Conservation (phyloP, 371 early-diverging fungal species). For the Rhizomucor miehei region DNA sequence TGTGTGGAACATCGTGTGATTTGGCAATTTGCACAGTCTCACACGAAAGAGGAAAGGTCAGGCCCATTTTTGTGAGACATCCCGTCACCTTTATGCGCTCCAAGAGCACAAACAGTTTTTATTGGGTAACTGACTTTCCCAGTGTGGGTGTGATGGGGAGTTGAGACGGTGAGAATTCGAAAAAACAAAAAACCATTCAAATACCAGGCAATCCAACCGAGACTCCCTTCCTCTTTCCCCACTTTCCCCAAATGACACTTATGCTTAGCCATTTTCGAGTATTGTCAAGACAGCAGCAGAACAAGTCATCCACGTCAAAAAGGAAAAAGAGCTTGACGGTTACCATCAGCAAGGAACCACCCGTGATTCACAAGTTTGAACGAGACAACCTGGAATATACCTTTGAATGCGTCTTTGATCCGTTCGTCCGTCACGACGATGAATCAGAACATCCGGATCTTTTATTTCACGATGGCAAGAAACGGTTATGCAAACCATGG, state of each 20-base stretch:
- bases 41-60: no score
- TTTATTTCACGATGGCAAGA: conserved; percentile 9
- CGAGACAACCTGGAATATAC: conserved; percentile 31
- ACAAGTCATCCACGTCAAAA: neutral
- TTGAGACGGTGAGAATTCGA: no score
- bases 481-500: conserved; percentile 32
- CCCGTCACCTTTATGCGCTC: no score
- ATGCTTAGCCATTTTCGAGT: conserved; percentile 9
- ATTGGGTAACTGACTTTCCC: no score
- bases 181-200: no score
- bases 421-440: conserved; percentile 36
- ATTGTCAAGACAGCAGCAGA: neutral
- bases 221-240: no score
- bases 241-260: neutral
- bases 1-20: no score
- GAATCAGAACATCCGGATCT: conserved; percentile 45
- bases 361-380: conserved; percentile 35
- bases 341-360: conserved; percentile 46
- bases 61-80: no score
- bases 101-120: no score
- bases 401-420: conserved; percentile 47
- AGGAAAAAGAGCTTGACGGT: conserved; percentile 26
- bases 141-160: no score
- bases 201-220: no score
- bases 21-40: no score